phyloP scores from a whole-genome alignment of 345 rosid genomes.

The Populus alba region DNA sequence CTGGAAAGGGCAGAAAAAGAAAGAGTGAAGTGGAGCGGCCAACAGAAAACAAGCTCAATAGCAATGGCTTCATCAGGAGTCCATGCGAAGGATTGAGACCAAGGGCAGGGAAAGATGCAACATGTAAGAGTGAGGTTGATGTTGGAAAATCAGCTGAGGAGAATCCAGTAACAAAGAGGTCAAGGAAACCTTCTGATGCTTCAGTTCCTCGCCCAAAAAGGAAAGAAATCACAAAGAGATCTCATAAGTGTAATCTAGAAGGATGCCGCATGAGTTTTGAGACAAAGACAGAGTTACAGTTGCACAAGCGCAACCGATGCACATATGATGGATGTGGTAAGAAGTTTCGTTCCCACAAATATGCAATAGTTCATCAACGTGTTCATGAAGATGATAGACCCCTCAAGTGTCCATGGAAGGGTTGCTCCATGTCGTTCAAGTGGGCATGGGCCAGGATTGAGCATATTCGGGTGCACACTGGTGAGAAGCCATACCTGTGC shows the following conservation, averaged over 20 bases:
- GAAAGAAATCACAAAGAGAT: constrained; percentile 31
- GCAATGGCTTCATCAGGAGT: constrained; percentile 63
- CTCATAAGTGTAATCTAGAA: constrained; percentile 67
- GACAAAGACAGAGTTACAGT: constrained; percentile 56
- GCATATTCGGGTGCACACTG: constrained; percentile 90
- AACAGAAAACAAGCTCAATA: constrained; percentile 29
- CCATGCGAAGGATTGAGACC: constrained; percentile 99
- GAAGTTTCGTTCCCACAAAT: constrained; percentile 80
- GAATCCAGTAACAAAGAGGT: constrained; percentile 35
- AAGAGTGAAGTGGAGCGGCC: constrained; percentile 46
- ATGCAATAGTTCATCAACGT: constrained; percentile 74
- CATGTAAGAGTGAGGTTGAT: constrained; percentile 21
- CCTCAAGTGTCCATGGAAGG: constrained; percentile 82
- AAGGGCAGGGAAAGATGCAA: constrained; percentile 46
- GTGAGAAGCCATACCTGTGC: constrained; percentile 87
- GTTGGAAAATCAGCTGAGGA: constrained; percentile 28
- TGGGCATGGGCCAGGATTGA: constrained; percentile 99
- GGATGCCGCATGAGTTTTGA: constrained; percentile 82
- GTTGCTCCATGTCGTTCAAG: constrained; percentile 87
- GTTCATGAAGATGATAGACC: constrained; percentile 93
- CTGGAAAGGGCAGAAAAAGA: constrained; percentile 49
- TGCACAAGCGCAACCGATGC: constrained; percentile 79
- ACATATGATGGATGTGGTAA: constrained; percentile 77
- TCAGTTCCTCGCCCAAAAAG: constrained; percentile 23
- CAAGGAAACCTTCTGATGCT: constrained; percentile 32